These are phyloP conservation scores for Microdochium paspali DNA, from an alignment of 2,329 filamentous ascomycete genomes.

Conservation along the genomic window DNA sequence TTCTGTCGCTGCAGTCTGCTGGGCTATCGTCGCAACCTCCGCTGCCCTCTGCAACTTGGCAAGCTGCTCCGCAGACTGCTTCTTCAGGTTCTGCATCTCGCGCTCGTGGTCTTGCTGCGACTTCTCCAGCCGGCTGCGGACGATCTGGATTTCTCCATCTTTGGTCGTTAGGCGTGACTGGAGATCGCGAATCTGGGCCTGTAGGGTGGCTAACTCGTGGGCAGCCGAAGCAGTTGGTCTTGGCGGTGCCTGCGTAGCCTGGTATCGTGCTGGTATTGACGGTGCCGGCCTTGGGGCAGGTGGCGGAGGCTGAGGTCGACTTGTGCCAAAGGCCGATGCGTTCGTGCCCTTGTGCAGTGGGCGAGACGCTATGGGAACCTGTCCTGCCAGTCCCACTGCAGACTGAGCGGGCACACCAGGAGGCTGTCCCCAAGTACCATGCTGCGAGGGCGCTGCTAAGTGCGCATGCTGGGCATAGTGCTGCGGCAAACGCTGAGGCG, in stretches of 20 bases:
- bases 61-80: slow-evolving; percentile 53
- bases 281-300: slow-evolving; percentile 8
- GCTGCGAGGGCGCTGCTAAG: not conserved
- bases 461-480: slow-evolving; percentile 1
- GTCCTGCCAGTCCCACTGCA: slow-evolving; percentile 4
- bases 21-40: slow-evolving; percentile 54
- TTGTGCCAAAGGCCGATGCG: slow-evolving; percentile 6
- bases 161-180: slow-evolving; percentile 51
- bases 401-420: slow-evolving; percentile 1
- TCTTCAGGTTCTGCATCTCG: slow-evolving; percentile 51
- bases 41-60: slow-evolving; percentile 54
- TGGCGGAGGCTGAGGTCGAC: slow-evolving; percentile 12
- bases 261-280: slow-evolving; percentile 22
- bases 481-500: slow-evolving; percentile 7
- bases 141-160: slow-evolving; percentile 63
- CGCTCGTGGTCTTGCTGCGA: slow-evolving; percentile 51
- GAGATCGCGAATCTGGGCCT: slow-evolving; percentile 42
- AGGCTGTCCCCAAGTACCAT: slow-evolving; percentile 1
- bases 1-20: slow-evolving; percentile 58
- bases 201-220: slow-evolving; percentile 34
- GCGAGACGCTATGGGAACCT: slow-evolving; percentile 7
- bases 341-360: slow-evolving; percentile 11
- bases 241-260: slow-evolving; percentile 19
- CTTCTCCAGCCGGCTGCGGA: slow-evolving; percentile 62
- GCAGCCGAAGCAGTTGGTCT: slow-evolving; percentile 11